Conservation (phyloP, 441 rosid genomes). For the Kokia cookei region DNA sequence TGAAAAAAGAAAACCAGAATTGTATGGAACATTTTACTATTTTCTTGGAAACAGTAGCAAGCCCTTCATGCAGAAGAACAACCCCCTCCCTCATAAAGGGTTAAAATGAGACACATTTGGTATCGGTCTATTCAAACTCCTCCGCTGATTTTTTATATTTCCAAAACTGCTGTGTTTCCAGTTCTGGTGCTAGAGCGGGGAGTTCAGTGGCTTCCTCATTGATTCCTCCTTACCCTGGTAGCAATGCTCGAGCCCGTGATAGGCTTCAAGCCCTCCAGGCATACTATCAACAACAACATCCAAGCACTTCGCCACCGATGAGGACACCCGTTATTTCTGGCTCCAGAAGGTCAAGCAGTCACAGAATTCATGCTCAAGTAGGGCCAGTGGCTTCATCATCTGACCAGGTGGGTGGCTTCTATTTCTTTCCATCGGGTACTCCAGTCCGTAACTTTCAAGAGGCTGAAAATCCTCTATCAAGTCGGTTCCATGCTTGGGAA, state of each 20-base stretch:
- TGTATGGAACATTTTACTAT: not conserved
- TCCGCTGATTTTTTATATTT: not conserved
- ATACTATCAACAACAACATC: constrained; percentile 83
- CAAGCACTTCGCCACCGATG: constrained; percentile 40
- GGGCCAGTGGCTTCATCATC: constrained; percentile 68
- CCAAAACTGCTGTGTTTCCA: constrained; percentile 5
- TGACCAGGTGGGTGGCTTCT: constrained; percentile 67
- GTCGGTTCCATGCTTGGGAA: constrained; percentile 64
- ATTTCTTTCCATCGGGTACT: constrained; percentile 52
- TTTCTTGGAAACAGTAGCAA: not conserved
- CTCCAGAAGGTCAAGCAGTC: constrained; percentile 46
- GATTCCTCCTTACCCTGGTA: constrained; percentile 82
- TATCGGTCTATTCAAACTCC: not conserved
- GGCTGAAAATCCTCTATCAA: constrained; percentile 33
- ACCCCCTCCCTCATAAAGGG: not conserved
- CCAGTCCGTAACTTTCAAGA: constrained; percentile 53
- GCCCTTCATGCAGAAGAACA: not conserved
- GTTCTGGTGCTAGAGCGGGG: constrained; percentile 63
- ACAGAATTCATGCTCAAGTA: constrained; percentile 51
- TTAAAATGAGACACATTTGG: not conserved
- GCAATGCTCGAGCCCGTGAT: constrained; percentile 72
- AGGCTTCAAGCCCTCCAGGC: constrained; percentile 92
- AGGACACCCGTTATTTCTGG: constrained; percentile 46
- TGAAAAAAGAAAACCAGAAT: not conserved
- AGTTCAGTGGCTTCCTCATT: constrained; percentile 64